Evolutionary conservation across 345 rosid genomes (phyloP).

Genomic region (Viola odorata): DNA sequence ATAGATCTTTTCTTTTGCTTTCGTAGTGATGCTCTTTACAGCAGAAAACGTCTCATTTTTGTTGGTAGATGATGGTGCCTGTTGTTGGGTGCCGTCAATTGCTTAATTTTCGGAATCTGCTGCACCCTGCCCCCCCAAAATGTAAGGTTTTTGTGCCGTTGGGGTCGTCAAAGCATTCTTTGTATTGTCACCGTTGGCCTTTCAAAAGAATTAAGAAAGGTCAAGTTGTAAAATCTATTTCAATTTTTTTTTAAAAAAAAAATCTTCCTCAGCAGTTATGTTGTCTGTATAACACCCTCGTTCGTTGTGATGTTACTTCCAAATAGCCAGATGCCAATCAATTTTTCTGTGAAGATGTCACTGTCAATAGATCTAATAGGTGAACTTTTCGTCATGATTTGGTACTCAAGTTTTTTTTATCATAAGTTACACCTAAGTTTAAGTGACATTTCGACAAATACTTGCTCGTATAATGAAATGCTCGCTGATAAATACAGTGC

Average conservation of each 20-base stretch:
- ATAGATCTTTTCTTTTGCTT: not conserved
- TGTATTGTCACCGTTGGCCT: not conserved
- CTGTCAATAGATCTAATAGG: too few species aligned
- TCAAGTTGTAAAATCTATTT: not conserved
- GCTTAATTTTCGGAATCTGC: not conserved
- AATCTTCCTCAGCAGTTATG: too few species aligned
- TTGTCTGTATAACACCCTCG: too few species aligned
- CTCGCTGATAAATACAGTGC: too few species aligned
- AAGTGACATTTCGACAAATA: too few species aligned
- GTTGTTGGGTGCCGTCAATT: not conserved
- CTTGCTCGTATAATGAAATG: too few species aligned
- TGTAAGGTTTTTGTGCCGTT: conserved; percentile 7
- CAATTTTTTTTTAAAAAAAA: not conserved
- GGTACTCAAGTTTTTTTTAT: too few species aligned
- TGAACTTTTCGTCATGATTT: too few species aligned
- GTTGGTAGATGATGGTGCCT: conserved; percentile 12
- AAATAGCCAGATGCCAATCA: too few species aligned
- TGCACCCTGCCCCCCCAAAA: not conserved
- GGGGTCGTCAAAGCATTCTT: conserved; percentile 4
- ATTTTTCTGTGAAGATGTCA: too few species aligned
- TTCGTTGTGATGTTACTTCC: too few species aligned
- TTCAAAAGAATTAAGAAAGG: conserved; percentile 5
- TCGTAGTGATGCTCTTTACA: conserved; percentile 23
- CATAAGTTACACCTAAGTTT: too few species aligned
- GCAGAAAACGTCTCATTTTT: conserved; percentile 16